Evolutionary conservation across 1,139 yeast genomes (phyloP), one percentile per base, ranked within the genome.

Genomic region (Diutina neorugosa): DNA sequence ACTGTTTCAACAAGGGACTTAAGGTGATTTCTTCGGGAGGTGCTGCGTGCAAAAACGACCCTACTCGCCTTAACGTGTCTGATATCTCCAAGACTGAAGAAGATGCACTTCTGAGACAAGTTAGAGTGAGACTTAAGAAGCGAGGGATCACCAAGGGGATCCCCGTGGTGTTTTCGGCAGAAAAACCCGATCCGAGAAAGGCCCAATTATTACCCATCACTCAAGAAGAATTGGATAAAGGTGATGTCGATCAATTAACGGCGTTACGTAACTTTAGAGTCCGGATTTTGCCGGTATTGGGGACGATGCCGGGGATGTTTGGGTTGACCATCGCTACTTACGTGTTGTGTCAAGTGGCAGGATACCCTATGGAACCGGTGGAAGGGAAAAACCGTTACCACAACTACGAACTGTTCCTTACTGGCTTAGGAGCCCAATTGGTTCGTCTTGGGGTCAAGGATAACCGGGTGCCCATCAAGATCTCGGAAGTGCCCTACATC

Each of bases 281-380:
- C 4, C 77, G 98, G 60, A 91, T 93, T 53, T 74, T 93, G 56
- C 98, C 98, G 0, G 98, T 93, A 0, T 70, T 93, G 58, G 98
- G 98, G 1, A 89, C 98, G 0, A 81, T 93, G 84, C 98, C 98
- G 0, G 97, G 94, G 8, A 86, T 91, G 70, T 93, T 93, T 70
- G 98, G 98, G 1, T 75, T 93, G 52, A 81, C 96, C 0, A 77
- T 93, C 55, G 95, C 96, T 2, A 85, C 97, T 0, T 84, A 87
- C 67, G 73, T 93, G 48, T 69, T 93, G 52, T 86, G 96, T 2
- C 71, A 78, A 6, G 81, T 90, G 19, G 82, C 96, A 0, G 96
- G 94, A 0, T 93, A 93, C 63, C 95, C 95, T 11, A 78, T 81
- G 57, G 96, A 89, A 56, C 91, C 94, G 44, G 80, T 89, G 50